Base-by-base conservation (phyloP, 2,329 filamentous ascomycete genomes). In the Fusarium subglutinans region DNA sequence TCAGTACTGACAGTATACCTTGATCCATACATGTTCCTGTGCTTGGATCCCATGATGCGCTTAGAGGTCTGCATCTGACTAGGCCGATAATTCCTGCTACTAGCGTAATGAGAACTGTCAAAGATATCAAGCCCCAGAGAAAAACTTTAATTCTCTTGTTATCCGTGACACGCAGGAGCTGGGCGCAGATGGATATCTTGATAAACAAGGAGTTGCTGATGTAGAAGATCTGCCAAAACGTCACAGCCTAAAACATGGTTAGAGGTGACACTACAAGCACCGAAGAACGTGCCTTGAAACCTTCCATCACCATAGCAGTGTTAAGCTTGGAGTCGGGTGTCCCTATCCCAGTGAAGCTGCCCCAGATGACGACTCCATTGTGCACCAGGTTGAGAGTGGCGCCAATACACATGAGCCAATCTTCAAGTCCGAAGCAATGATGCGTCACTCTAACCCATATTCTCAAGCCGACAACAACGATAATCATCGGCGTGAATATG, bases 221-320 rank as follows among this genome's bases (percentile, higher is more conserved):
- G 26, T 70, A 72, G 38, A 70, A 66, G 7, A 72, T 48, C 28
- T 67, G 62, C 66, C 62, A 72, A 18, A 72, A 54, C 0, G 50
- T 47, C 4, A 63, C 41, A 4, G 33, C 24, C 62, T 69, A 22
- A 13, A 11, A 13, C 6, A 30, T 0, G 3, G 8, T 56, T 6
- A 56, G 10, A 13, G 2, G 3, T 2, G 11, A 2, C 53, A n/a
- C 1, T 3, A 4, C 1, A 2, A 17, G 12, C 10, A 6, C 6
- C 5, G 30, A 2, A n/a, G 11, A 12, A 15, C 15, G 14, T 33
- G 59, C 58, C 40, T 70, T 69, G n/a, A 55, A 55, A 1, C 53
- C 67, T 22, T 70, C 67, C 10, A 70, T 69, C 20, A 55, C 40
- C 10, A 48, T 64, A 3, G 64, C 53, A 0, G 13, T 8, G 12